Base-by-base conservation (phyloP, 1,139 yeast genomes). In the Yamadazyma songkhlaensis region DNA sequence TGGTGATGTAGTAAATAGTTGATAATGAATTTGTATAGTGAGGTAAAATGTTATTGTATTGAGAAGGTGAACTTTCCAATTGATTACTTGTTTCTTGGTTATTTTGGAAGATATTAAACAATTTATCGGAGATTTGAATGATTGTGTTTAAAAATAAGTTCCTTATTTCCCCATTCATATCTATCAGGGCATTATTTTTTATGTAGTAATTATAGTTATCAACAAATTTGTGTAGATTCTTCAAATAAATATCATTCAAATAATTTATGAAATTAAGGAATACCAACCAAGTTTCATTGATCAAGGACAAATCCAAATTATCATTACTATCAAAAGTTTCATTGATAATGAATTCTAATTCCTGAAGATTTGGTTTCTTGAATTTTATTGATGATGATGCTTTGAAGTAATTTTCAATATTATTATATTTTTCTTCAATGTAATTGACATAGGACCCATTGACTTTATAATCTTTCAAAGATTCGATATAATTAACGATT, bases 211-310 rank as follows among this genome's bases (percentile, higher is more conserved):
- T 51, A 45, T 69, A 71, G 43, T 69, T 71, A 35, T 56, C 60
- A 26, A 64, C 63, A 43, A 70, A 69, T 44, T 63, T 67, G 17
- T 53, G 46, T 32, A 69, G 47, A 32, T 59, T 60, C 27, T 51
- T 54, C 29, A 57, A 42, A 42, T 67, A 64, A 15, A 60, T 45
- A 6, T 58, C 71, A 29, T 64, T 59, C 25, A 69, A 48, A 42
- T 64, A 70, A 20, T 53, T 52, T 14, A 70, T 52, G 45, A 65
- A 68, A 43, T 68, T 71, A 28, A 54, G 49, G 32, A 71, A 55
- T 2, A 70, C 65, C 36, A 70, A 54, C 77, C 77, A 71, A 1
- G 75, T 60, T 48, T 71, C 77, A 48, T 66, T 71, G 31, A 70
- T 59, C 25, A 69, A 58, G 14, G 74, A 65, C 34, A 69, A 55